phyloP scores from a whole-genome alignment of 2,329 filamentous ascomycete genomes.

The Emericellopsis atlantica region DNA sequence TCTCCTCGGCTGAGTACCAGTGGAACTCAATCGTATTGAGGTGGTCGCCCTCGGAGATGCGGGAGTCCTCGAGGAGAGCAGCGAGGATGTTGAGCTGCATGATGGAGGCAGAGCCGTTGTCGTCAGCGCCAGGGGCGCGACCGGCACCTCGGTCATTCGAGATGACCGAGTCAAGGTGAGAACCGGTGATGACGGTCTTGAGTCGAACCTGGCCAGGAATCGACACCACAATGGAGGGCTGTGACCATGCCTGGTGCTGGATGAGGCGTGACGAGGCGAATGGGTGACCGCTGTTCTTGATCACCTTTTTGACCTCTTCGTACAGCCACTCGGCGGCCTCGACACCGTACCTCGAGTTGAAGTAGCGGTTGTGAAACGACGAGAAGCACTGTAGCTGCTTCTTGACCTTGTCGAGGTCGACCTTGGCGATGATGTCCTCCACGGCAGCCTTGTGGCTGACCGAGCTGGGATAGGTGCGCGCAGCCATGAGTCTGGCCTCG shows the following conservation, averaged over 20 bases:
- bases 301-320: conserved; percentile 19
- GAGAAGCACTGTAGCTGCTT: conserved; percentile 15
- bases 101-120: conserved; percentile 32
- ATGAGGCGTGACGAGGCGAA: conserved; percentile 26
- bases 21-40: conserved; percentile 38
- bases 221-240: conserved; percentile 31
- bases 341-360: conserved; percentile 26
- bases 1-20: conserved; percentile 36
- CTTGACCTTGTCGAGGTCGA: conserved; percentile 14
- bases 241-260: conserved; percentile 27
- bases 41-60: conserved; percentile 22
- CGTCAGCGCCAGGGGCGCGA: conserved; percentile 32
- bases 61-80: conserved; percentile 17
- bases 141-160: conserved; percentile 22
- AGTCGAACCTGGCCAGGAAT: conserved; percentile 27
- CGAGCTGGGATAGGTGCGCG: conserved; percentile 6
- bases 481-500: conserved; percentile 2
- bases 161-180: conserved; percentile 31
- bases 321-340: conserved; percentile 29
- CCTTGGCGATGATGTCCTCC: conserved; percentile 6
- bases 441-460: conserved; percentile 8
- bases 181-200: conserved; percentile 20
- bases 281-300: conserved; percentile 22
- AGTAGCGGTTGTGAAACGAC: conserved; percentile 29
- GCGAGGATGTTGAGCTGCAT: conserved; percentile 32